phyloP scores from a whole-genome alignment of 306 rosid species.

The Prinsepia uniflora region DNA sequence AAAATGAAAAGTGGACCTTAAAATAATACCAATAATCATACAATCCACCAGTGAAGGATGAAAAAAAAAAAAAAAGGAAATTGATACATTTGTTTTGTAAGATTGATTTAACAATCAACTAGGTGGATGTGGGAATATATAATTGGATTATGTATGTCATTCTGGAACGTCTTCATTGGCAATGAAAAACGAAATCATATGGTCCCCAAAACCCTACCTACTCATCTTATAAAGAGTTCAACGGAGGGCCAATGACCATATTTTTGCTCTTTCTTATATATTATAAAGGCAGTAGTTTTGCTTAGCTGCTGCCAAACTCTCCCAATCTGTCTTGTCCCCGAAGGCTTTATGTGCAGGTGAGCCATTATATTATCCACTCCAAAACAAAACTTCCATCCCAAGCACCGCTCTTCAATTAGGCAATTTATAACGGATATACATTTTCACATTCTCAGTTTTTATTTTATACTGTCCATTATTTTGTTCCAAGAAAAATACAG shows the following conservation, averaged over 20 bases:
- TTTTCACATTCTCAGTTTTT: too few relatives aligned
- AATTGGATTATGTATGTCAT: neutral
- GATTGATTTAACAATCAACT: neutral
- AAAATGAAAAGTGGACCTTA: neutral
- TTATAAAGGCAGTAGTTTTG: slow-evolving; percentile 33
- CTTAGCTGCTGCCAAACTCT: slow-evolving; percentile 47
- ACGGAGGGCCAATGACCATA: too few relatives aligned
- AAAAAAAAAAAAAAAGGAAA: too few relatives aligned
- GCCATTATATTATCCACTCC: slow-evolving; percentile 60
- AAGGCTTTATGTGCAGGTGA: slow-evolving; percentile 48
- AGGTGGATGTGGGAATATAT: too few relatives aligned
- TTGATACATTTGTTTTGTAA: too few relatives aligned
- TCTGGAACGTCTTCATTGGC: neutral
- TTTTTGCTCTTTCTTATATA: neutral
- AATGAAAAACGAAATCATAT: neutral
- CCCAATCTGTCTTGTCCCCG: slow-evolving; percentile 58
- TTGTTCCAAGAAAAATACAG: too few relatives aligned
- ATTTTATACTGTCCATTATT: too few relatives aligned
- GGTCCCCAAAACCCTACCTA: neutral
- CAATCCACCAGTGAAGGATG: neutral
- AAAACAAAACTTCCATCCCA: slow-evolving; percentile 49
- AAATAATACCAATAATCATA: neutral
- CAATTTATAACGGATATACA: too few relatives aligned
- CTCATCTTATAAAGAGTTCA: neutral
- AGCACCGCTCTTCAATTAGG: slow-evolving; percentile 56